These are phyloP conservation scores for Stachybotrys elegans DNA, from an alignment of 2,329 filamentous ascomycete species.

Conservation along the genomic window DNA sequence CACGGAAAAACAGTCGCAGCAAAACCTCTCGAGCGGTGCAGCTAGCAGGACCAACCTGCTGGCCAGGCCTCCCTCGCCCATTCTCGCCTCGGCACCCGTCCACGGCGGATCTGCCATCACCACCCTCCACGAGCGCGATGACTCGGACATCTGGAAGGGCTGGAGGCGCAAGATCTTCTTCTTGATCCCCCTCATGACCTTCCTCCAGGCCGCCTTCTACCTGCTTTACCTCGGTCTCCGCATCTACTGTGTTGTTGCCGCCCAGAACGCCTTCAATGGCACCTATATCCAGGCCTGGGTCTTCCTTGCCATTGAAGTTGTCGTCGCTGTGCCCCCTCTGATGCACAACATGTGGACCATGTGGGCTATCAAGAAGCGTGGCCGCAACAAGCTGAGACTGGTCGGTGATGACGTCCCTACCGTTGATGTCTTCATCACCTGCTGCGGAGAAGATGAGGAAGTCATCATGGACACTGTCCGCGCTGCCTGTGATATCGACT, in stretches of 20 bases:
- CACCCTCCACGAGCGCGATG: constrained; percentile 36
- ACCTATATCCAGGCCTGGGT: constrained; percentile 49
- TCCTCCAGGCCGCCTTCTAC: constrained; percentile 37
- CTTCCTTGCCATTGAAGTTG: constrained; percentile 50
- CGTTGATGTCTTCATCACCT: constrained; percentile 53
- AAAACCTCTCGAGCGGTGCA: background rate
- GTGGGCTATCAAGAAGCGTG: constrained; percentile 49
- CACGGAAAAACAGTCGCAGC: no score
- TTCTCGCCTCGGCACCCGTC: constrained; percentile 21
- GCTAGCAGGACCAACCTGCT: background rate
- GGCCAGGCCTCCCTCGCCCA: constrained; percentile 24
- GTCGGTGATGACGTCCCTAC: constrained; percentile 43
- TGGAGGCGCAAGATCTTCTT: constrained; percentile 35
- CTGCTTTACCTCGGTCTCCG: constrained; percentile 45
- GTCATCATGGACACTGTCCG: constrained; percentile 52
- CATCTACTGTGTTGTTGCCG: constrained; percentile 46
- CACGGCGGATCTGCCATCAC: constrained; percentile 29
- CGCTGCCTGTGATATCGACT: constrained; percentile 50
- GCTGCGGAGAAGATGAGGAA: constrained; percentile 52
- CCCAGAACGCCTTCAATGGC: constrained; percentile 34
- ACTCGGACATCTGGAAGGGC: constrained; percentile 38
- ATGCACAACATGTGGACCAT: constrained; percentile 56
- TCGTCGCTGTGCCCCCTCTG: constrained; percentile 47
- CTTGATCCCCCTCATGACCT: constrained; percentile 31
- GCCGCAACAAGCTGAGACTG: constrained; percentile 48